Conservation (phyloP, 2,329 filamentous ascomycete species). For the Laburnicola sp. region DNA sequence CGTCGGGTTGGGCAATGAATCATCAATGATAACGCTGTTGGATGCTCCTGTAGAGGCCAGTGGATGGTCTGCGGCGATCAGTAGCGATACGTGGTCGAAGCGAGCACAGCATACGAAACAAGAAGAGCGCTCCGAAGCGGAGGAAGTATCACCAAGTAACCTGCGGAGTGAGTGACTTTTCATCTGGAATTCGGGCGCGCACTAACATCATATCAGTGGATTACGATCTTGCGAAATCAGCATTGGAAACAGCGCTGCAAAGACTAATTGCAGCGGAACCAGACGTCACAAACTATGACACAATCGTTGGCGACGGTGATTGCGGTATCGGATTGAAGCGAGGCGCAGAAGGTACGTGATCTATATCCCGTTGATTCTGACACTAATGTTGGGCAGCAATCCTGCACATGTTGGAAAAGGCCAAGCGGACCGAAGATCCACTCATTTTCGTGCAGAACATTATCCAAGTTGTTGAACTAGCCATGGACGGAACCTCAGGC, state of each 20-base stretch:
- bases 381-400: slow-evolving; percentile 37
- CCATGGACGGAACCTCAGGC: slow-evolving; percentile 76
- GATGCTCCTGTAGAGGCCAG: slow-evolving; percentile 69
- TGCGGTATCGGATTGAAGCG: slow-evolving; percentile 85
- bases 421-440: slow-evolving; percentile 58
- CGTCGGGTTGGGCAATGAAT: slow-evolving; percentile 60
- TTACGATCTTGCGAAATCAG: slow-evolving; percentile 53
- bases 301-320: slow-evolving; percentile 86
- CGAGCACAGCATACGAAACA: slow-evolving; percentile 48
- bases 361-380: slow-evolving; percentile 26
- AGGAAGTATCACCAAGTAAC: slow-evolving; percentile 57
- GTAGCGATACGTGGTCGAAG: slow-evolving; percentile 61
- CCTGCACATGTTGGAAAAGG: slow-evolving; percentile 46
- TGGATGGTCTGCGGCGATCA: slow-evolving; percentile 67
- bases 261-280: slow-evolving; percentile 66
- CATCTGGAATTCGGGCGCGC: background rate
- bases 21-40: slow-evolving; percentile 67
- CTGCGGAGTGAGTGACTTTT: slow-evolving; percentile 50
- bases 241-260: slow-evolving; percentile 60
- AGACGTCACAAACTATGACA: slow-evolving; percentile 70
- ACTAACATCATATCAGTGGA: slow-evolving; percentile 52
- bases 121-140: slow-evolving; percentile 46
- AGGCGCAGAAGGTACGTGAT: slow-evolving; percentile 69
- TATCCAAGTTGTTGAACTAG: slow-evolving; percentile 66
- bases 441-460: slow-evolving; percentile 64